These are phyloP conservation scores for Sporothrix globosa DNA, from an alignment of 2,329 filamentous ascomycete species.

Conservation along the genomic window DNA sequence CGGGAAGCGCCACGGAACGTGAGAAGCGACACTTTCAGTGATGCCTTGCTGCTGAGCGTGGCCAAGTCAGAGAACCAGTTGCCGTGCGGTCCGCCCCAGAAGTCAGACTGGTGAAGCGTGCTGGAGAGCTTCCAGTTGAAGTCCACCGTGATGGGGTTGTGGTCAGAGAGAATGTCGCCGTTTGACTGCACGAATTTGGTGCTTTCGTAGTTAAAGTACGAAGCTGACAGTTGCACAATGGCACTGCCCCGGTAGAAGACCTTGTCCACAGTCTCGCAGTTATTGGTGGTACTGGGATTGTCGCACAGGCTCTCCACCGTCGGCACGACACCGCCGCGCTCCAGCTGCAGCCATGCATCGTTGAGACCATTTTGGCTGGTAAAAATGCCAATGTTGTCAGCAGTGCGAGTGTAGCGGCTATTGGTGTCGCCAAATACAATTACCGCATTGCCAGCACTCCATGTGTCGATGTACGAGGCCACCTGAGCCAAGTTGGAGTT, in stretches of 20 bases:
- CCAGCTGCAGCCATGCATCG: constrained; percentile 64
- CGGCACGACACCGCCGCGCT: constrained; percentile 53
- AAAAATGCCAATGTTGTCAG: constrained; percentile 57
- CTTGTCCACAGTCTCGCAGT: constrained; percentile 70
- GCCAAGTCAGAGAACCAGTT: constrained; percentile 61
- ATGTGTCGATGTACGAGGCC: constrained; percentile 57
- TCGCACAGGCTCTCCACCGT: constrained; percentile 53
- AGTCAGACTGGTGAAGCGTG: constrained; percentile 50
- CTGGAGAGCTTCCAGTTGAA: constrained; percentile 51
- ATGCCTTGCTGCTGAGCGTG: constrained; percentile 40
- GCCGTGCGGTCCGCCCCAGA: constrained; percentile 55
- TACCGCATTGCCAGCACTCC: constrained; percentile 63
- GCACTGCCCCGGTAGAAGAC: constrained; percentile 61
- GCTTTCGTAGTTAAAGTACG: constrained; percentile 59
- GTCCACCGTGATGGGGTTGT: constrained; percentile 65
- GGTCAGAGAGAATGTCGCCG: constrained; percentile 63
- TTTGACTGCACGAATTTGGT: constrained; percentile 60
- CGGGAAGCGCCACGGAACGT: constrained; percentile 53
- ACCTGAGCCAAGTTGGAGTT: constrained; percentile 63
- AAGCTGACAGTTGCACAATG: constrained; percentile 53
- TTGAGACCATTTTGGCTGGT: constrained; percentile 55
- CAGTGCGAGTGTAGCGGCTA: constrained; percentile 62
- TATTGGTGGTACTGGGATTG: constrained; percentile 58
- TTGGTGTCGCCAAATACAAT: constrained; percentile 69
- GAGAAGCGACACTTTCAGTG: constrained; percentile 44